Evolutionary conservation across 2,329 filamentous ascomycete species (phyloP).

Genomic region (Gaeumannomyces tritici): DNA sequence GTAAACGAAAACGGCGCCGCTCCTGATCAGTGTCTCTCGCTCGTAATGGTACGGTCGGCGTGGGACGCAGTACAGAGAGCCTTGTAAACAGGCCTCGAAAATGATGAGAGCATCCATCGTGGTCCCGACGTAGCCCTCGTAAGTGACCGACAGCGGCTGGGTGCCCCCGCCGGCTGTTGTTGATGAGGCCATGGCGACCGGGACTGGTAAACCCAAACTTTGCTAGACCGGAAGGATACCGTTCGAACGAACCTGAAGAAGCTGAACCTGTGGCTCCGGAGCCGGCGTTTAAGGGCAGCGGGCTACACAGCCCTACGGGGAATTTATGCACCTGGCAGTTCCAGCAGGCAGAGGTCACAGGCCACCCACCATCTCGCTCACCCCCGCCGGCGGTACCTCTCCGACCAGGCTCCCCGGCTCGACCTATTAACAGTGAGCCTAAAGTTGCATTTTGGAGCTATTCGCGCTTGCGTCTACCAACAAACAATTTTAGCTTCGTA

Average conservation of each 20-base stretch:
- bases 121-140: constrained; percentile 49
- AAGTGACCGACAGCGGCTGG: not conserved
- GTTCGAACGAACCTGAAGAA: not conserved
- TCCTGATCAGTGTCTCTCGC: constrained; percentile 65
- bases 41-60: constrained; percentile 82
- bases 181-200: not conserved
- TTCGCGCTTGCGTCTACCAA: no score
- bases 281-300: not conserved
- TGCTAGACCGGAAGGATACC: not conserved
- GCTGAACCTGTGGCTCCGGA: not conserved
- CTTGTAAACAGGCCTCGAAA: constrained; percentile 69
- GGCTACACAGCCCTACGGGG: not conserved
- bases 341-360: not conserved
- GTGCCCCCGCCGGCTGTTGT: not conserved
- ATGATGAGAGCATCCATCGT: constrained; percentile 70
- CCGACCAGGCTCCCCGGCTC: no score
- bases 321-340: not conserved
- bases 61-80: constrained; percentile 63
- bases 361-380: no score
- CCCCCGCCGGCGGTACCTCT: no score
- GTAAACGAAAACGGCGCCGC: constrained; percentile 84
- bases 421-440: no score
- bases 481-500: no score
- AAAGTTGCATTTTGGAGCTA: no score
- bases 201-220: not conserved